Percentiles rank a stretch among this genome's conserved stretches.
These are phyloP conservation scores for Wickerhamiella azymoides DNA, from an alignment of 805 yeast species.

Conservation along the genomic window DNA sequence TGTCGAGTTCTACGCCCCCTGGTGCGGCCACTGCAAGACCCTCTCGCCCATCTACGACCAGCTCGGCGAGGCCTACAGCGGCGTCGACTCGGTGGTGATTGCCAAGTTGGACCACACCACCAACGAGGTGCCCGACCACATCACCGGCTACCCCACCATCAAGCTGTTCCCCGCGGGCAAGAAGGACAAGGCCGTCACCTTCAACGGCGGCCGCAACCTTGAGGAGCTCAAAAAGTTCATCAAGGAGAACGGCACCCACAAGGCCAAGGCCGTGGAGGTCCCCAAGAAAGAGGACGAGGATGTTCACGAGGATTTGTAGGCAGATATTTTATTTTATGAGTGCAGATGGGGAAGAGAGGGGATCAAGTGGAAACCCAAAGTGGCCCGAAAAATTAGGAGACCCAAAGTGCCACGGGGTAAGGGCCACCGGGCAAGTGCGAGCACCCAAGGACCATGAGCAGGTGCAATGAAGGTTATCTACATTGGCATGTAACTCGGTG, in stretches of 20 bases:
- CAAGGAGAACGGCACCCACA: slow-evolving; percentile 48
- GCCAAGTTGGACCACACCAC: slow-evolving; percentile 83
- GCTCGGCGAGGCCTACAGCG: slow-evolving; percentile 53
- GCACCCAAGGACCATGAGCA: too few species aligned
- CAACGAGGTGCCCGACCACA: slow-evolving; percentile 68
- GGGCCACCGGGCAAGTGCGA: too few species aligned
- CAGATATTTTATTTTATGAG: too few species aligned
- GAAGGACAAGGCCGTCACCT: slow-evolving; percentile 50
- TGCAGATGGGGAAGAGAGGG: too few species aligned
- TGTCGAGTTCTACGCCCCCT: slow-evolving; percentile 67
- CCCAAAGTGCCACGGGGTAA: too few species aligned
- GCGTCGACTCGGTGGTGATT: slow-evolving; percentile 48
- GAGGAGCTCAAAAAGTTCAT: slow-evolving; percentile 60
- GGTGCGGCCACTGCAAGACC: slow-evolving; percentile 95
- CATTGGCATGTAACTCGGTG: too few species aligned
- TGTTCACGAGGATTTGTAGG: slow-evolving; percentile 19
- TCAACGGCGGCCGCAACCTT: slow-evolving; percentile 57
- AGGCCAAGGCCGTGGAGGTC: slow-evolving; percentile 29
- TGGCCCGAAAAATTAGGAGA: too few species aligned
- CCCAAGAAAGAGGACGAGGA: slow-evolving; percentile 19
- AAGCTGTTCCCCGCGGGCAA: slow-evolving; percentile 81
- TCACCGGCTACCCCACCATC: slow-evolving; percentile 87
- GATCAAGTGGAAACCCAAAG: too few species aligned
- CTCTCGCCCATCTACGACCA: slow-evolving; percentile 82
- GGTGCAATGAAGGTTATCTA: too few species aligned